These are phyloP conservation scores for Cardiospermum halicacabum DNA, from an alignment of 345 rosid genomes.

Conservation along the genomic window DNA sequence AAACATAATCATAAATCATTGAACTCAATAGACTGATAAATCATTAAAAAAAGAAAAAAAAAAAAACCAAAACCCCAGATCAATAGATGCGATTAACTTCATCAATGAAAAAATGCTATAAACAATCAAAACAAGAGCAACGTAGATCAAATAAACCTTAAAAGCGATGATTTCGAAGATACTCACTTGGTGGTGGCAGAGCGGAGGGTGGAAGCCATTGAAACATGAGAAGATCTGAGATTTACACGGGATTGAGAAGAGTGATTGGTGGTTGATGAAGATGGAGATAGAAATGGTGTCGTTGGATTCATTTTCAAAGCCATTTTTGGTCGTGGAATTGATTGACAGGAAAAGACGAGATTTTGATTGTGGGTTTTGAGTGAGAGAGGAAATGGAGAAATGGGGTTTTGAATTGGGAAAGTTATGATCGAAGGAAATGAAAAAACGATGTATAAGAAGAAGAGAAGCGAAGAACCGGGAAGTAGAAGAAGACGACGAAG, in stretches of 20 bases:
- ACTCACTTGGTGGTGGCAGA: constrained; percentile 35
- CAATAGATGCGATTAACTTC: neutral
- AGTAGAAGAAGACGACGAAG: neutral
- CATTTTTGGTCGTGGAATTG: constrained; percentile 21
- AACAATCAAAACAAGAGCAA: neutral
- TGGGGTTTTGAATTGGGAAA: neutral
- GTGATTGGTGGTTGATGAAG: constrained; percentile 16
- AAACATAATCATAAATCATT: no score
- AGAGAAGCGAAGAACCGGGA: no score
- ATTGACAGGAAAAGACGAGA: no score
- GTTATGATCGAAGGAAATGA: neutral
- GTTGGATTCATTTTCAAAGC: constrained; percentile 37
- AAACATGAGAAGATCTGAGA: constrained; percentile 36
- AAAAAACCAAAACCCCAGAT: neutral
- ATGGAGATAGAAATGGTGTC: constrained; percentile 18
- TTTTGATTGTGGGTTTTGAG: no score
- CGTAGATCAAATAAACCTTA: constrained; percentile 3
- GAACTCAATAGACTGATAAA: neutral
- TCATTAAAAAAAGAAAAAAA: no score
- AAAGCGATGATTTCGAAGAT: neutral
- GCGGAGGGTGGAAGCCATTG: constrained; percentile 46
- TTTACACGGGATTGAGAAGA: constrained; percentile 17
- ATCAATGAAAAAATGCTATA: neutral
- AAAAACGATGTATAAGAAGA: neutral
- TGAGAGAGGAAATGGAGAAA: no score